Percentiles rank a stretch among this genome's conserved stretches.
Conservation (phyloP, 2,329 filamentous ascomycete species). For the Sporothrix curviconia region DNA sequence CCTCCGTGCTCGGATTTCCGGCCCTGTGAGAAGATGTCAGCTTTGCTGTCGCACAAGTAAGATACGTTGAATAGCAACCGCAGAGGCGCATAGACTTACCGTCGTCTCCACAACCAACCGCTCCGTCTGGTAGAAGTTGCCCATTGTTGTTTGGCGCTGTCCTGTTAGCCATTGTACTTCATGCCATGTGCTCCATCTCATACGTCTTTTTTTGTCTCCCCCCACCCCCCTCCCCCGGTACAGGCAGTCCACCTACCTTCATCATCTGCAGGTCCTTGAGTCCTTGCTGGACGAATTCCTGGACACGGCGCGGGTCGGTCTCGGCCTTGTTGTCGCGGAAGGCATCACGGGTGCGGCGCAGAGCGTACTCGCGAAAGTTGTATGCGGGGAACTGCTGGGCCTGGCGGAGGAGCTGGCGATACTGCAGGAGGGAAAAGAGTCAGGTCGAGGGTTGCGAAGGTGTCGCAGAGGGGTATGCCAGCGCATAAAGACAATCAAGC, state of each 20-base stretch:
- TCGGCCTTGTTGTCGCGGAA: conserved; percentile 75
- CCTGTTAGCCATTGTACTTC: conserved; percentile 1
- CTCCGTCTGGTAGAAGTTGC: conserved; percentile 90
- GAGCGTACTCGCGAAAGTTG: conserved; percentile 97
- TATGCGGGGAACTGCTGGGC: conserved; percentile 83
- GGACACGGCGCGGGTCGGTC: conserved; percentile 67
- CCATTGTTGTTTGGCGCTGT: conserved; percentile 83
- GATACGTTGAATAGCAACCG: not conserved
- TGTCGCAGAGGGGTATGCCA: not conserved
- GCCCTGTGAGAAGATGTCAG: not conserved
- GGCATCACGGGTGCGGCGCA: conserved; percentile 80
- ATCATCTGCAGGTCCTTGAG: conserved; percentile 79
- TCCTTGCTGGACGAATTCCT: conserved; percentile 85
- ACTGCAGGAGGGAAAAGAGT: conserved; percentile 44
- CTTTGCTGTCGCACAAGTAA: not conserved
- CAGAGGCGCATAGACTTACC: not conserved
- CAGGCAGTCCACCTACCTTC: conserved; percentile 57
- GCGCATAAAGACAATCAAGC: conserved; percentile 19
- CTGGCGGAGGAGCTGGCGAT: conserved; percentile 84
- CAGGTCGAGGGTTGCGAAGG: no score
- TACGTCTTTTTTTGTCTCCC: not conserved
- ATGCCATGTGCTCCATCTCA: conserved; percentile 12
- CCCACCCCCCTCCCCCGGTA: not conserved
- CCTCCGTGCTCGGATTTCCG: conserved; percentile 7
- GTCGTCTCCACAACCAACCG: conserved; percentile 73